Conservation (phyloP, 192 early-diverging fungal species). For the Linnemannia elongata region DNA sequence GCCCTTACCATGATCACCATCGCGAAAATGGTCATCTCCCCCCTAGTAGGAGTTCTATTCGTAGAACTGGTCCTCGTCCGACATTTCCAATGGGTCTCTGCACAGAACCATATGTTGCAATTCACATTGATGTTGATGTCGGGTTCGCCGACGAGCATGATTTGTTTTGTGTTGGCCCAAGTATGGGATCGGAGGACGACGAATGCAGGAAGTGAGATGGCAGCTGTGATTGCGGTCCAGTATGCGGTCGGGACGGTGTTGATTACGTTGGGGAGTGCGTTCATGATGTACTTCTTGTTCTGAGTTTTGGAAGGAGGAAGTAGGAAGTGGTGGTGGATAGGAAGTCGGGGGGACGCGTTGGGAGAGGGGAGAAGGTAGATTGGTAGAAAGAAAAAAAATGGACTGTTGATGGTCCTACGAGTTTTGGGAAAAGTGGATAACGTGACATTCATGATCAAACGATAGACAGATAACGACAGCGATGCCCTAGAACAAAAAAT, state of each 20-base stretch:
- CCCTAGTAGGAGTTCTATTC: conserved; percentile 16
- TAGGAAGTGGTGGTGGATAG: background rate
- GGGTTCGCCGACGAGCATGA: conserved; percentile 41
- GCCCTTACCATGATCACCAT: conserved; percentile 39
- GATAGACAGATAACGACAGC: too few species aligned
- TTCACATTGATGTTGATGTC: conserved; percentile 47
- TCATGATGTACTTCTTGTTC: conserved; percentile 55
- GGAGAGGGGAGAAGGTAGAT: background rate
- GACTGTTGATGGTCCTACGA: background rate
- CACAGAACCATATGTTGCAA: conserved; percentile 42
- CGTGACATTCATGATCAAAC: background rate
- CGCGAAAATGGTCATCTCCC: conserved; percentile 34
- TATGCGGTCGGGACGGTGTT: conserved; percentile 22
- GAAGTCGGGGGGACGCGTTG: background rate
- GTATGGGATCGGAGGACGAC: conserved; percentile 50
- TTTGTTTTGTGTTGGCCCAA: conserved; percentile 47
- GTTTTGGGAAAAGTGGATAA: background rate
- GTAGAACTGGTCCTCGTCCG: conserved; percentile 33
- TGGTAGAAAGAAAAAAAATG: background rate
- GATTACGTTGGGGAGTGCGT: conserved; percentile 29
- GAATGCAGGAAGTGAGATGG: conserved; percentile 47
- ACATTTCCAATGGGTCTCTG: conserved; percentile 26
- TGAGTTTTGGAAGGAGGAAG: background rate
- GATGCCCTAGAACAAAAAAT: background rate
- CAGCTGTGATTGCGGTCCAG: conserved; percentile 43